Evolutionary conservation across 257 asterid species (phyloP), one percentile per base, ranked within the genome.

Genomic region (Jaltomata sinuosa): DNA sequence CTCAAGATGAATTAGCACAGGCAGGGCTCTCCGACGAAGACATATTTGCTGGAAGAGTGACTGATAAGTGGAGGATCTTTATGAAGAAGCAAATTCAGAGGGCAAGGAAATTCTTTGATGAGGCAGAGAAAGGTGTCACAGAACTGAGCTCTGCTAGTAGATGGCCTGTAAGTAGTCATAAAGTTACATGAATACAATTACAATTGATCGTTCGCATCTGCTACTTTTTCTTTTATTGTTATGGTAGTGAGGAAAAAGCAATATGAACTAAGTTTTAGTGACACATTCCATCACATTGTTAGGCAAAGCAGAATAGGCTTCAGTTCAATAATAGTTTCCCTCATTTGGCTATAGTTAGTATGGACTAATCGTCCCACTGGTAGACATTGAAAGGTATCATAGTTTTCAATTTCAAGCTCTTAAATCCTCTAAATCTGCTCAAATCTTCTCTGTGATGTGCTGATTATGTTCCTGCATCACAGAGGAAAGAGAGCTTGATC

Each of bases 101-200:
- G 85, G 99, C 99, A 2, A 91, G 98, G 83, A 94, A 92, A 82
- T 97, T 95, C 91, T 97, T 94, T 42, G 97, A 92, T 80, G 95
- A 97, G 87, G 96, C 99, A 5, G 98, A 97, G 89, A 87, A 83
- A 29, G 98, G 96, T 5, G 97, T 97, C 53, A 88, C 91, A 21
- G 93, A 97, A 88, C 98, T 97, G 88, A 94, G 93, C 88, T 84
- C 97, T 6, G 99, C 97, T 21, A 97, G 99, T 65, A 88, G 99
- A 93, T 97, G 97, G 99, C 99, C 99, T 5, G 99, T 95, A 90
- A 92, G 97, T 84, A 65, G 22, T 53, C 65, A n/a, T 38, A n/a
- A 29, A 36, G 29, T 38, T 54, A 42, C 57, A 12, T 62, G 49
- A 81, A 19, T 1, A 8, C 6, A 5, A 6, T 2, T 27, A 67